Percentiles rank a stretch among this genome's conserved stretches.
These are phyloP conservation scores for Monosporascus sp. DNA, from an alignment of 2,329 filamentous ascomycete species.

Conservation along the genomic window DNA sequence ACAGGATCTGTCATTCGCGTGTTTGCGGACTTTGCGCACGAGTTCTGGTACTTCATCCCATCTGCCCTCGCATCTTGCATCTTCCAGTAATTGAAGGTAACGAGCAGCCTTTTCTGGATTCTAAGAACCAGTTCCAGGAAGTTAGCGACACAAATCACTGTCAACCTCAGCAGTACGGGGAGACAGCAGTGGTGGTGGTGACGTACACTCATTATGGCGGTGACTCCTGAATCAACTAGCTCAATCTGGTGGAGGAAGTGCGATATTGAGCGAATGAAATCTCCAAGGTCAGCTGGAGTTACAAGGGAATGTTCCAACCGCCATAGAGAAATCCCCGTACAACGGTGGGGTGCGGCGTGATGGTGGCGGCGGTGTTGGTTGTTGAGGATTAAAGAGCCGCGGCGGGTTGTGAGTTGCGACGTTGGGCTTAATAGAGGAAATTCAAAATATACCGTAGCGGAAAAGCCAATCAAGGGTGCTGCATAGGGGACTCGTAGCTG, in stretches of 20 bases:
- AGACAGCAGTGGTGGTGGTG: slow-evolving; percentile 1
- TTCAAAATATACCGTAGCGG: no score
- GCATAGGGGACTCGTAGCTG: no score
- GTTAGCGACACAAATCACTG: slow-evolving; percentile 3
- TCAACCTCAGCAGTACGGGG: slow-evolving; percentile 2
- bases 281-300: not conserved
- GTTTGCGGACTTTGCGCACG: slow-evolving; percentile 89
- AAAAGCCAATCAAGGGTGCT: no score
- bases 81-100: slow-evolving; percentile 79
- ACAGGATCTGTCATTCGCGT: slow-evolving; percentile 83
- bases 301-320: not conserved
- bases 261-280: not conserved
- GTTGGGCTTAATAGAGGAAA: not conserved
- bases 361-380: not conserved
- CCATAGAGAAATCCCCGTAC: not conserved
- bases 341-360: not conserved
- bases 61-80: slow-evolving; percentile 78
- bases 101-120: slow-evolving; percentile 70
- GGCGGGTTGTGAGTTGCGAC: not conserved
- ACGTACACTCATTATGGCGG: slow-evolving; percentile 25
- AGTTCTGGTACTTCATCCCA: slow-evolving; percentile 87
- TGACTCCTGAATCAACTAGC: slow-evolving; percentile 2
- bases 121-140: slow-evolving; percentile 20
- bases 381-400: not conserved
- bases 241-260: not conserved